phyloP scores from a whole-genome alignment of 2,329 filamentous ascomycete species.

The Penicillium janthinellum region DNA sequence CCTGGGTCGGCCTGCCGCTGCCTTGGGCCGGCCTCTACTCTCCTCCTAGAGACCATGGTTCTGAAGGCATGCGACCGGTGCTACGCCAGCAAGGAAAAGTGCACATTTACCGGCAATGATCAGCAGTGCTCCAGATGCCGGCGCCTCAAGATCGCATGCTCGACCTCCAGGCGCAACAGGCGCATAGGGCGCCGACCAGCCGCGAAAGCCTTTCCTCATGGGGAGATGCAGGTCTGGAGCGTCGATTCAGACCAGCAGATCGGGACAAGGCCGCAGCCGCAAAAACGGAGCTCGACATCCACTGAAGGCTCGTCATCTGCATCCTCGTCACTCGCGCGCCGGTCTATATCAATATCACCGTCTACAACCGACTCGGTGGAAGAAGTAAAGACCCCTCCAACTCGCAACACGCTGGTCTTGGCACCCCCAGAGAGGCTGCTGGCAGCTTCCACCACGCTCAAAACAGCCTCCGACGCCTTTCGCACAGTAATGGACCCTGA shows the following conservation, averaged over 20 bases:
- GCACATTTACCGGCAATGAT: slow-evolving; percentile 18
- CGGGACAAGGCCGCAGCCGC: not conserved
- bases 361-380: slow-evolving; percentile 1
- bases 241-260: slow-evolving; percentile 8
- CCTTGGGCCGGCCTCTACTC: slow-evolving; percentile 6
- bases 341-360: slow-evolving; percentile 11
- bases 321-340: slow-evolving; percentile 7
- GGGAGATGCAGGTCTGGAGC: slow-evolving; percentile 22
- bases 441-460: slow-evolving; percentile 13
- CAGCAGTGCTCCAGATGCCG: slow-evolving; percentile 23
- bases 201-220: slow-evolving; percentile 17
- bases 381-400: slow-evolving; percentile 7
- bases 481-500: slow-evolving; percentile 23
- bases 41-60: slow-evolving; percentile 15
- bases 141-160: slow-evolving; percentile 23
- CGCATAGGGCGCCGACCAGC: slow-evolving; percentile 22
- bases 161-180: slow-evolving; percentile 19
- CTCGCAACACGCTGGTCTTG: slow-evolving; percentile 5
- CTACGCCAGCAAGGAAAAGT: slow-evolving; percentile 23
- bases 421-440: slow-evolving; percentile 24
- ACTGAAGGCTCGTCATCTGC: slow-evolving; percentile 9
- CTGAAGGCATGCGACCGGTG: slow-evolving; percentile 25
- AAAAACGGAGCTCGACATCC: slow-evolving; percentile 4
- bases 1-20: slow-evolving; percentile 4
- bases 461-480: slow-evolving; percentile 22